Percentiles rank a stretch among this genome's conserved stretches.
These are phyloP conservation scores for Tetrahymena borealis DNA, from an alignment of 73 alveolate genomes.

Conservation along the genomic window DNA sequence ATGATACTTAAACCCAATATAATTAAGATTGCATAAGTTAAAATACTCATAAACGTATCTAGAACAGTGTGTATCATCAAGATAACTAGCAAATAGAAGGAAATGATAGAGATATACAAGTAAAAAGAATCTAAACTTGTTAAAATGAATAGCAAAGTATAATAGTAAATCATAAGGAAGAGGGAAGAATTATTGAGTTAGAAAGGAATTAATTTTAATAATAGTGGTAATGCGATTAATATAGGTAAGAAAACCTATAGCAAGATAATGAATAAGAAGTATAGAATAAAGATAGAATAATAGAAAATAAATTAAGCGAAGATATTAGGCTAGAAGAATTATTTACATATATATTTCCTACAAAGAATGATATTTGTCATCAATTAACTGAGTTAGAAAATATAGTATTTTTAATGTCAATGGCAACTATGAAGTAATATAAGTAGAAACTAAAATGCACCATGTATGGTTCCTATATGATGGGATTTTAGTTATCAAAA, in stretches of 20 bases:
- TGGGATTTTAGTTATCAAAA: background rate
- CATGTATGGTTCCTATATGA: background rate
- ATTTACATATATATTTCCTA: background rate
- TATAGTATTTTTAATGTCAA: background rate
- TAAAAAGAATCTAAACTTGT: too few species aligned
- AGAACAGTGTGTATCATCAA: too few species aligned
- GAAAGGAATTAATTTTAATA: too few species aligned
- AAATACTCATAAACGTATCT: too few species aligned
- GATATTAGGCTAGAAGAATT: background rate
- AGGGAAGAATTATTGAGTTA: too few species aligned
- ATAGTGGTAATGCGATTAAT: background rate
- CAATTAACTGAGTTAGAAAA: background rate
- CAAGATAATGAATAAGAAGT: background rate
- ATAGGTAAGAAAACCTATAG: background rate
- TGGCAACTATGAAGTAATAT: background rate
- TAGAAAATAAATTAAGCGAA: background rate
- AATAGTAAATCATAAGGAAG: too few species aligned
- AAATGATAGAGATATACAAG: too few species aligned
- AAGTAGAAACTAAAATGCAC: background rate
- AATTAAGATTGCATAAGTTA: too few species aligned
- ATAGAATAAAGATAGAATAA: background rate
- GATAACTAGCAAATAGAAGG: too few species aligned
- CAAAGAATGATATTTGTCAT: background rate
- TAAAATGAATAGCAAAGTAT: too few species aligned
- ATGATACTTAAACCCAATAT: too few species aligned